phyloP scores from a whole-genome alignment of 495 filamentous ascomycete species.

The Penicillium ochrochloron region DNA sequence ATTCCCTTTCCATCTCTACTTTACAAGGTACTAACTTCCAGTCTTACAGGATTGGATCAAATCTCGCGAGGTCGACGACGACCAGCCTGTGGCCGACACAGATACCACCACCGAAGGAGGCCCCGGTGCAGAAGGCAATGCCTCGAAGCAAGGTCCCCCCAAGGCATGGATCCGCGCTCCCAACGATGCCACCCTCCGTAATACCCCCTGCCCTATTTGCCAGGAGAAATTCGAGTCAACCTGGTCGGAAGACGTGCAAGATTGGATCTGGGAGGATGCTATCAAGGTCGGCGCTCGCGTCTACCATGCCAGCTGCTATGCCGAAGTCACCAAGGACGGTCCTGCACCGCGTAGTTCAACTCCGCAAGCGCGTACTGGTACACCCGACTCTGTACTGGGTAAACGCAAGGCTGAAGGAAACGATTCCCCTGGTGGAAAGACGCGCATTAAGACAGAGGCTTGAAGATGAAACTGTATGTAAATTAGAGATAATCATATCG shows the following conservation, averaged over 20 bases:
- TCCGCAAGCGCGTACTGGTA: conserved; percentile 51
- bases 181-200: conserved; percentile 70
- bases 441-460: conserved; percentile 48
- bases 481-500: conserved; percentile 4
- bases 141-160: conserved; percentile 61
- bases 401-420: conserved; percentile 73
- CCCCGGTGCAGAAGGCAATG: conserved; percentile 38
- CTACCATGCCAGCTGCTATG: conserved; percentile 88
- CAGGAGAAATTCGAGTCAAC: conserved; percentile 89
- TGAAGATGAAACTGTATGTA: conserved; percentile 22
- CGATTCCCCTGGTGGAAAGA: conserved; percentile 45
- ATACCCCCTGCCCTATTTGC: conserved; percentile 85
- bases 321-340: conserved; percentile 75
- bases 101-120: conserved; percentile 42
- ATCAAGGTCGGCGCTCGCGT: conserved; percentile 75
- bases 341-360: conserved; percentile 45
- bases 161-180: conserved; percentile 82
- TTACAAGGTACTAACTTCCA: conserved; percentile 12
- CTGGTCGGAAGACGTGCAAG: conserved; percentile 89
- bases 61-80: conserved; percentile 74
- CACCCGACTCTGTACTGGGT: conserved; percentile 70
- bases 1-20: conserved; percentile 7
- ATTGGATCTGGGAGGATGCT: conserved; percentile 97
- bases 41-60: conserved; percentile 79
- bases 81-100: conserved; percentile 49